Base-by-base conservation (phyloP, 805 yeast genomes). In the Starmerella roubikii region DNA sequence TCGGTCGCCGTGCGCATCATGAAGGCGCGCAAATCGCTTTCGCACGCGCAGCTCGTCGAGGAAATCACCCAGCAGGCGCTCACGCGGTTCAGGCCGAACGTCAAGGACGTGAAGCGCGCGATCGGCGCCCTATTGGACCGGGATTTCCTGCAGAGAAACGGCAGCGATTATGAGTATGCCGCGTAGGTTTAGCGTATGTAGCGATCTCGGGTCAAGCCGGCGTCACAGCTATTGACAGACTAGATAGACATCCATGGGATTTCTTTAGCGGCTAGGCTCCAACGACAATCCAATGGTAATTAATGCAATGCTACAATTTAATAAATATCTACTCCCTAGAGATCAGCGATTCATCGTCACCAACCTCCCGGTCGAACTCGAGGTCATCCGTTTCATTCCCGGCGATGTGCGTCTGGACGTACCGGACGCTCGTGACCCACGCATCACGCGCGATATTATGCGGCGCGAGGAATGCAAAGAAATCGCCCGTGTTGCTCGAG, bases 1-100 rank as follows among this genome's bases (percentile, higher is more conserved):
- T 95, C 97, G 2, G 82, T 94, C 54, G 84, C 91, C 60, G 97
- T 88, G 29, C 72, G 98, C 53, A 82, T 88, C 54, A 91, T 88
- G 97, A 88, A 88, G 64, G 86, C 95, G 1, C 71, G 95, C 54
- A 81, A 85, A 58, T 68, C 67, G 32, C 65, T 83, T 51, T 73
- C 74, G 47, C 96, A 86, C 56, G 79, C 77, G 35, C 77, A 76
- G 39, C 68, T 88, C 52, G 76, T 85, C 30, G 82, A 79, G 51
- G 97, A 88, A 58, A 88, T 86, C 30, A 76, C 83, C 51, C 79
- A 82, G 44, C 94, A 84, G 56, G 74, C 94, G 3, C 76, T 76
- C 48, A 66, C 73, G 35, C 69, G 97, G 50, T 88, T 91, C 66
- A 74, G 71, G 50, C 95, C 97, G 4, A 76, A 77, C 42, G 76